Conservation (phyloP, 1,139 yeast genomes). For the Saccharomycopsis phalli region DNA sequence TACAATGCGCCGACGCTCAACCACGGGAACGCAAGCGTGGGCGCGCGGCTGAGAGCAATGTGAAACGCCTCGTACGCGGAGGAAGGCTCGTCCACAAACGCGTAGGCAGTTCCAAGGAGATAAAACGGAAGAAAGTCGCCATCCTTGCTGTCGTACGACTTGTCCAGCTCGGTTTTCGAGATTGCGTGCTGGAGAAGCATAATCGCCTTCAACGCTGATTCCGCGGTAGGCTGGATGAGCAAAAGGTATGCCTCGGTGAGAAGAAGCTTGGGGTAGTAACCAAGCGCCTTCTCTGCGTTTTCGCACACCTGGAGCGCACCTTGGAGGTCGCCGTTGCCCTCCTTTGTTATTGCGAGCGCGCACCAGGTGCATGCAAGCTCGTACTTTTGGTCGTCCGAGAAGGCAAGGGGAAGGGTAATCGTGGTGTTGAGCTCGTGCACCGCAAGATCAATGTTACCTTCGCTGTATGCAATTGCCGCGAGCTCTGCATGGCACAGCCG, state of each 20-base stretch:
- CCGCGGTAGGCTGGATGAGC: conserved; percentile 11
- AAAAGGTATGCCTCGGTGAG: conserved; percentile 38
- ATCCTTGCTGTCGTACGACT: conserved; percentile 23
- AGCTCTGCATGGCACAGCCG: conserved; percentile 45
- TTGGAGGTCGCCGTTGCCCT: conserved; percentile 33
- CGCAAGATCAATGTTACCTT: conserved; percentile 39
- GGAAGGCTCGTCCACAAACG: conserved; percentile 38
- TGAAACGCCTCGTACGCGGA: conserved; percentile 52
- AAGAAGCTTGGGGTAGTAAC: conserved; percentile 31
- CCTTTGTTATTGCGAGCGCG: conserved; percentile 41
- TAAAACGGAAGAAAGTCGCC: conserved; percentile 52
- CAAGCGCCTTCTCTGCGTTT: conserved; percentile 36
- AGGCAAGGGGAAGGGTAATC: conserved; percentile 37
- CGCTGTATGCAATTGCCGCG: conserved; percentile 44
- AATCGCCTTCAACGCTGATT: conserved; percentile 11
- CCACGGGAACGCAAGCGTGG: conserved; percentile 53
- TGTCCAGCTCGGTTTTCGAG: conserved; percentile 12
- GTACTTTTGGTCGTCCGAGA: conserved; percentile 34
- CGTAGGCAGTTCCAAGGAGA: conserved; percentile 46
- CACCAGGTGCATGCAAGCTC: conserved; percentile 43
- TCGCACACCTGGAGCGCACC: conserved; percentile 42
- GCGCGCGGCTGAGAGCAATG: conserved; percentile 46
- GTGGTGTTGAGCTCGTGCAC: conserved; percentile 39
- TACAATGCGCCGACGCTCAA: conserved; percentile 56
- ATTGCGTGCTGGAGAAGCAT: conserved; percentile 8